These are phyloP conservation scores for Trichomonas tenax DNA, from an alignment of 208 protist genomes.

Conservation along the genomic window DNA sequence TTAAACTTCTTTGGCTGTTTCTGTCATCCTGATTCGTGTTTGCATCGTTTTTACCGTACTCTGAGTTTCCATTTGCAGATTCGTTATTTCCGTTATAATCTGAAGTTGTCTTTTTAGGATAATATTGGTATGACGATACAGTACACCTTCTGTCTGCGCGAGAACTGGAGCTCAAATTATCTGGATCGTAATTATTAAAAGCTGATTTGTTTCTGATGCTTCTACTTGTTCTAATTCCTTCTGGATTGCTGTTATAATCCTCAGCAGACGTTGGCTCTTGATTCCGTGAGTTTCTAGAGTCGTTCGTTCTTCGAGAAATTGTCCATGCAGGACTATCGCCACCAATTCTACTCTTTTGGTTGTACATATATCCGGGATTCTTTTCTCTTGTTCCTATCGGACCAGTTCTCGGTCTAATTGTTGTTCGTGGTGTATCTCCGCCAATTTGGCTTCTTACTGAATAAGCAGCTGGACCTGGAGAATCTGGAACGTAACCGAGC, in stretches of 20 bases:
- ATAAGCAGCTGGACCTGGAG: slow-evolving; percentile 1
- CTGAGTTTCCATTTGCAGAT: not conserved
- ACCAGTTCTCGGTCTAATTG: not conserved
- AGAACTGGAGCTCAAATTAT: not conserved
- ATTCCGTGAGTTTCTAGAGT: not conserved
- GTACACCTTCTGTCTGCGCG: not conserved
- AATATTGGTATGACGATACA: not conserved
- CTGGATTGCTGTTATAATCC: not conserved
- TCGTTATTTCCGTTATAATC: not conserved
- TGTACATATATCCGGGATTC: not conserved
- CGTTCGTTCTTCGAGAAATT: not conserved
- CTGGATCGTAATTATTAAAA: not conserved
- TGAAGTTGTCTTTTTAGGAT: not conserved
- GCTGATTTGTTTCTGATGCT: too few relatives aligned
- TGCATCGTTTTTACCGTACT: too few relatives aligned
- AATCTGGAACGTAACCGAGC: not conserved
- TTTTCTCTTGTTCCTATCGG: not conserved
- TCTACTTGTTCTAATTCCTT: not conserved
- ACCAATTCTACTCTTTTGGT: not conserved
- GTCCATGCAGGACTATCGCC: not conserved
- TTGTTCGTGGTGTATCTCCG: not conserved
- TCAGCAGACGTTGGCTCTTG: not conserved
- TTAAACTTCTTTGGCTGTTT: not conserved
- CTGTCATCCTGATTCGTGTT: not conserved
- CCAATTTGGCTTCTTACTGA: not conserved